Evolutionary conservation across 176 grass and related monocot species (phyloP), one percentile per base, ranked within the genome.

Genomic region (Carex littledalei): DNA sequence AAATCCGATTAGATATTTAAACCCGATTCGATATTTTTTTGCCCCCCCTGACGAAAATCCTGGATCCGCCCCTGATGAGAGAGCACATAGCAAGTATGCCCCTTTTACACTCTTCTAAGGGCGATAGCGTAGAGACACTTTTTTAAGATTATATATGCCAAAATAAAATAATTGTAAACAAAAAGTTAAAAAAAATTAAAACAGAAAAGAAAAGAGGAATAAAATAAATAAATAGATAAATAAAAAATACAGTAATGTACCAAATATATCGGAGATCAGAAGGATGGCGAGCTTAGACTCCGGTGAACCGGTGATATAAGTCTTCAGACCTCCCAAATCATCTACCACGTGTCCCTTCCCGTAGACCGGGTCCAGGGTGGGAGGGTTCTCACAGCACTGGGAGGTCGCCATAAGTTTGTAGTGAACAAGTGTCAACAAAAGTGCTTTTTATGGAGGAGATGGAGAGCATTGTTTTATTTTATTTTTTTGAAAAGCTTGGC

Each of bases 321-420:
- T 72, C 70, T 87, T 84, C 50, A 90, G 72, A 47, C 88, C 88
- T 18, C 85, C 88, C 41, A 90, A n/a, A 32, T 60, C 57, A 18
- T 87, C 80, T 22, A 86, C 85, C 20, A 90, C 61, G 63, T 34
- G 22, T 9, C 88, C 88, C 68, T 70, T 49, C 39, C 88, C 81
- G 73, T 7, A 57, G 2, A 64, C 56, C n/a, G 88, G 63, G 63
- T 64, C 72, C 24, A 84, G 39, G 3, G 34, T 53, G 37, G 88
- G 88, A 15, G 88, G 81, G 35, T 90, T 90, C 85, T 80, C 34
- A 60, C 81, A 87, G 73, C 88, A 90, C 62, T 84, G 85, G 0
- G 88, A 41, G 15, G 69, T 65, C 11, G 85, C 85, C 88, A 90
- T 89, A 39, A 3, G 18, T 39, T 85, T 69, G 34, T 18, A 76